Percentiles rank a stretch among this genome's conserved stretches.
phyloP scores from a whole-genome alignment of 768 basidiomycete species.

The Steccherinum ochraceum region DNA sequence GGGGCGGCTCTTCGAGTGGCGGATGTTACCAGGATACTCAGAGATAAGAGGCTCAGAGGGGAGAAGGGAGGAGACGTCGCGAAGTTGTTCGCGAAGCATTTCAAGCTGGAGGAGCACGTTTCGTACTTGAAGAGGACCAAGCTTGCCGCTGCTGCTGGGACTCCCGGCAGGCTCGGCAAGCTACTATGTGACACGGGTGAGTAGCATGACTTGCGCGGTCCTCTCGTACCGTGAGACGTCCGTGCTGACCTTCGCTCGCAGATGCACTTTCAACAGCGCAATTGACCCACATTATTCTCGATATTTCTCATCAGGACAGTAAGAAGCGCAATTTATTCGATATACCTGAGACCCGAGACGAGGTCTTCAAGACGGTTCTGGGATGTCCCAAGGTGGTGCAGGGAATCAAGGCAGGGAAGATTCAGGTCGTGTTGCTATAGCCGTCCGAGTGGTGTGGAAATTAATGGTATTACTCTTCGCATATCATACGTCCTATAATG shows the following conservation, averaged over 20 bases:
- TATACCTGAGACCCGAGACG: conserved; percentile 79
- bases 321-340: conserved; percentile 75
- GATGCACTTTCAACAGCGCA: conserved; percentile 69
- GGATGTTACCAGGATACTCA: conserved; percentile 73
- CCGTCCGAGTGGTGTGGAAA: conserved; percentile 1
- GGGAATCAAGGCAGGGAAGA: conserved; percentile 64
- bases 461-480: neutral
- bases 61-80: conserved; percentile 89
- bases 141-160: conserved; percentile 85
- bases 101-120: conserved; percentile 86
- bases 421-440: conserved; percentile 77
- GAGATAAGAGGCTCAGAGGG: conserved; percentile 60
- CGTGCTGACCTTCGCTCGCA: conserved; percentile 20
- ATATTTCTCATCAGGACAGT: conserved; percentile 63
- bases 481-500: conserved; percentile 7
- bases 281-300: conserved; percentile 80
- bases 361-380: conserved; percentile 70
- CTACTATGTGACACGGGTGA: conserved; percentile 62
- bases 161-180: conserved; percentile 87
- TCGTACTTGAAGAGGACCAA: conserved; percentile 80
- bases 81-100: conserved; percentile 93
- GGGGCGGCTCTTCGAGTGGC: conserved; percentile 91
- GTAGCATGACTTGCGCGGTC: conserved; percentile 9
- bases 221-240: neutral
- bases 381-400: conserved; percentile 54